These are phyloP conservation scores for Tuctoria greenei DNA, from an alignment of 176 grass and related monocot species.

Conservation along the genomic window DNA sequence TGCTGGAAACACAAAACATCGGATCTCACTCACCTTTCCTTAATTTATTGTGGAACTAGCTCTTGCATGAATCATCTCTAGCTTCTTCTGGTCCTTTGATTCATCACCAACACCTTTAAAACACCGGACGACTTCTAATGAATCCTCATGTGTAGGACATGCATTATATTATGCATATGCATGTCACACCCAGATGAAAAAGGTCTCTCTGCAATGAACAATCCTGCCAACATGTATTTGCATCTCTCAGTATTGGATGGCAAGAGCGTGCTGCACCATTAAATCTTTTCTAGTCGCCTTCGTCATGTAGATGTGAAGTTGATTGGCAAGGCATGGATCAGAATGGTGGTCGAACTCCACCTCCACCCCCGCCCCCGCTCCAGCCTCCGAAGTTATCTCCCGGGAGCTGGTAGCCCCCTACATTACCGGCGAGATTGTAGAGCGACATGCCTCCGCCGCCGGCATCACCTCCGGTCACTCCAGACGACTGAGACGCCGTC, in stretches of 20 bases:
- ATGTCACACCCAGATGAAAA: slow-evolving; percentile 22
- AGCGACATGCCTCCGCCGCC: slow-evolving; percentile 64
- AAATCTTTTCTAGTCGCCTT: slow-evolving; percentile 14
- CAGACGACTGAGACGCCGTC: slow-evolving; percentile 72
- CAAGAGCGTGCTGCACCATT: slow-evolving; percentile 25
- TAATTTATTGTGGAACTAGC: slow-evolving; percentile 36
- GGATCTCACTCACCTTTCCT: slow-evolving; percentile 49
- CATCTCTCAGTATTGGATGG: slow-evolving; percentile 14
- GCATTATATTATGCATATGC: slow-evolving; percentile 28
- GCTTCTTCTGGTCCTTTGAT: slow-evolving; percentile 5
- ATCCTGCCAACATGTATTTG: slow-evolving; percentile 17
- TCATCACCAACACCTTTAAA: not conserved
- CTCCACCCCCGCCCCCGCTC: slow-evolving; percentile 53
- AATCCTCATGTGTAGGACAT: slow-evolving; percentile 24
- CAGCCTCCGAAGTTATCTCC: slow-evolving; percentile 68
- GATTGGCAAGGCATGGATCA: slow-evolving; percentile 27
- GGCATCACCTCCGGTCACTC: slow-evolving; percentile 67
- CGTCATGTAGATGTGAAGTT: slow-evolving; percentile 3
- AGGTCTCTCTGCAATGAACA: slow-evolving; percentile 24
- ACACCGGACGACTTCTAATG: slow-evolving; percentile 10
- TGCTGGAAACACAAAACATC: slow-evolving; percentile 52
- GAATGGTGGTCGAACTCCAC: slow-evolving; percentile 71
- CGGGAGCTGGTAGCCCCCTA: slow-evolving; percentile 66
- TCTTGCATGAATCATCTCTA: slow-evolving; percentile 32
- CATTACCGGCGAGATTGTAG: slow-evolving; percentile 81